Evolutionary conservation across 345 rosid species (phyloP).

Genomic region (Eucalyptus pauciflora): DNA sequence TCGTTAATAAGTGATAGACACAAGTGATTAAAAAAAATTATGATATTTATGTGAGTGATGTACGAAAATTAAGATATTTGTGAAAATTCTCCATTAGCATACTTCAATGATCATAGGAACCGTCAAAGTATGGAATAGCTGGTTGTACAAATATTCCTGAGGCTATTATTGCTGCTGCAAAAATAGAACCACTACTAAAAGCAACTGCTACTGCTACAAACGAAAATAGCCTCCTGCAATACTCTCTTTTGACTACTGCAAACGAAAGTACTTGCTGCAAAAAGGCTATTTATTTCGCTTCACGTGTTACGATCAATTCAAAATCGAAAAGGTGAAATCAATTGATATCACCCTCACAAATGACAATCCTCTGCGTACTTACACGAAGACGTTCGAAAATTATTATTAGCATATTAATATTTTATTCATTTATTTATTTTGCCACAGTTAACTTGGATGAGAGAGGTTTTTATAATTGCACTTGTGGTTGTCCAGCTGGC

Average conservation of each 20-base stretch:
- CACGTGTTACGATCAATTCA: background rate
- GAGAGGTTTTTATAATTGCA: background rate
- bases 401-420: background rate
- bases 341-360: background rate
- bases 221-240: no score
- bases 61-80: no score
- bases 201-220: no score
- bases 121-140: no score
- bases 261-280: no score
- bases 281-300: background rate
- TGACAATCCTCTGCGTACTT: background rate
- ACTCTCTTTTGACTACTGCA: no score
- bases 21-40: no score
- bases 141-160: no score
- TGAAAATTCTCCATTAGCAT: no score
- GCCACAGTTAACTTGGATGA: background rate
- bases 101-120: no score
- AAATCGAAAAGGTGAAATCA: background rate
- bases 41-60: fast-evolving
- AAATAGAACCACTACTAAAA: no score
- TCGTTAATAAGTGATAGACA: fast-evolving
- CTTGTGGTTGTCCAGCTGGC: background rate
- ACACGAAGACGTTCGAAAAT: background rate
- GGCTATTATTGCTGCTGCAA: no score
- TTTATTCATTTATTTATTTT: background rate